Evolutionary conservation across 805 yeast species (phyloP), one percentile per base, ranked within the genome.

Genomic region (Ogataea ganodermae): DNA sequence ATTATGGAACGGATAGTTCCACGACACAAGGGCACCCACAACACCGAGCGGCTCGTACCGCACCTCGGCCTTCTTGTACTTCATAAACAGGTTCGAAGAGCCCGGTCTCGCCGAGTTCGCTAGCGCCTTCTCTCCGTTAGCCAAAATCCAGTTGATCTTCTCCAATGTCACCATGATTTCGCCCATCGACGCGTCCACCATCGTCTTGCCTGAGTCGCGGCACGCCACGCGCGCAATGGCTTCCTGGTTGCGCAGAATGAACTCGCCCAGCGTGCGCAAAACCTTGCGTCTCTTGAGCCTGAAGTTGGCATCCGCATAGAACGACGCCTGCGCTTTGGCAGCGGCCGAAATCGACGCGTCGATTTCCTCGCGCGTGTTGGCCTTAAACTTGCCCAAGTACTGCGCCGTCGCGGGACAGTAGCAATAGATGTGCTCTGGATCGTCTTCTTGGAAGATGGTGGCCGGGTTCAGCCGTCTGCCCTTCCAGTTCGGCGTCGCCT

Each of bases 1-100:
- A 66, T 94, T 94, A 65, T 94, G 99, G 67, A 94, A 84, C 0
- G 99, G 99, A 65, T 94, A 94, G 63, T 94, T 94, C 99, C 99
- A 94, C 3, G 96, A 88, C 1, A 94, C 89, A 50, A 94, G 73
- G 0, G 98, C 96, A 6, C 95, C 79, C 21, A 92, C 92, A 10
- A 86, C 89, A 6, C 94, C 94, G 46, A 92, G 68, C 0, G 99
- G 98, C 66, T 91, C 96, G 66, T 94, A 94, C 53, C 95, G 76
- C 14, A 94, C 92, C 67, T 92, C 94, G 3, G 97, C 98, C 46
- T 85, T 85, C 65, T 94, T 94, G 74, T 92, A 89, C 43, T 83
- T 82, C 85, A 94, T 83, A 50, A 94, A 78, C 54, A 88, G 69
- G 60, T 87, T 89, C 2, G 94, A 76, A 17, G 97, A 92, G 0